Conservation (phyloP, 2,329 filamentous ascomycete genomes). For the Rhexocercosporidium sp. region DNA sequence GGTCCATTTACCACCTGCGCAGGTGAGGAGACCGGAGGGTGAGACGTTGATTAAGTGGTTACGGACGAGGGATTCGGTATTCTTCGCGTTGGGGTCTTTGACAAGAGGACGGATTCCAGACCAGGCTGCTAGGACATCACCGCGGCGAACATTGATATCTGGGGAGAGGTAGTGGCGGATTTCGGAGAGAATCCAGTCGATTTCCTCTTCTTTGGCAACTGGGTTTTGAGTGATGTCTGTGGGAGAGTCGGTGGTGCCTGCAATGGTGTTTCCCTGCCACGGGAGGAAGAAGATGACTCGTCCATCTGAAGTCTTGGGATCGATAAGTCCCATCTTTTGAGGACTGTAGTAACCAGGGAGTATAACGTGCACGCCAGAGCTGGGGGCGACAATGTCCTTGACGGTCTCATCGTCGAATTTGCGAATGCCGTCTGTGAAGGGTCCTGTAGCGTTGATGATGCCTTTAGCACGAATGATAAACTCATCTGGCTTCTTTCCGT, state of each 20-base stretch:
- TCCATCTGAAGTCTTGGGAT: constrained; percentile 85
- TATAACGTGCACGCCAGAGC: constrained; percentile 84
- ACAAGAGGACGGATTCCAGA: constrained; percentile 86
- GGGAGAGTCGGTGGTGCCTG: constrained; percentile 83
- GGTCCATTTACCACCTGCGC: constrained; percentile 90
- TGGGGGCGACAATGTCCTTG: constrained; percentile 82
- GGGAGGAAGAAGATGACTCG: constrained; percentile 92
- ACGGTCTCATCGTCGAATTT: constrained; percentile 79
- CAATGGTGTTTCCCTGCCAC: constrained; percentile 92
- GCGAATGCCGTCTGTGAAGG: constrained; percentile 84
- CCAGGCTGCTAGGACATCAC: constrained; percentile 90
- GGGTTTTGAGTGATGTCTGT: constrained; percentile 75
- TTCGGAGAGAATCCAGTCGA: constrained; percentile 86
- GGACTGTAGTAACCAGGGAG: constrained; percentile 88
- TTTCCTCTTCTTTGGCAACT: constrained; percentile 80
- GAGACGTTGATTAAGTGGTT: constrained; percentile 85
- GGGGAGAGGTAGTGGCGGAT: constrained; percentile 82
- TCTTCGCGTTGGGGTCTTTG: constrained; percentile 82
- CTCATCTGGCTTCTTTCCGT: constrained; percentile 65
- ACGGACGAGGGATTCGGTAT: constrained; percentile 85
- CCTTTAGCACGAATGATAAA: constrained; percentile 79
- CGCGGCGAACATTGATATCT: constrained; percentile 82
- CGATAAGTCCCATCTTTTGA: constrained; percentile 84
- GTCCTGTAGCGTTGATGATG: constrained; percentile 87
- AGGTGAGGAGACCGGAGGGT: constrained; percentile 80